These are phyloP conservation scores for Tuber brumale DNA, from an alignment of 495 filamentous ascomycete genomes.

Conservation along the genomic window DNA sequence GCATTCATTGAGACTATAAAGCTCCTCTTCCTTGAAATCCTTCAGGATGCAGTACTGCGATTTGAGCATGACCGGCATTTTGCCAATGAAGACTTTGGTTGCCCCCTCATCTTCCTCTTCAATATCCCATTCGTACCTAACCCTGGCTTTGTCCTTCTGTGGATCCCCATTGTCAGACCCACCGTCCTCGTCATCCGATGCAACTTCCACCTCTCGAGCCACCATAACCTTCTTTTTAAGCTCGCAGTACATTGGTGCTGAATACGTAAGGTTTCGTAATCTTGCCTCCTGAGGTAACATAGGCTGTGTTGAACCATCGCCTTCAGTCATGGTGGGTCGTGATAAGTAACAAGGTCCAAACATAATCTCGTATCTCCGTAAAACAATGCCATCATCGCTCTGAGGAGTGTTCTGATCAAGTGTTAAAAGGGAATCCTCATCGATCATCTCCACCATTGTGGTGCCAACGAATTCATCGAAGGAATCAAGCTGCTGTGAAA, in stretches of 20 bases:
- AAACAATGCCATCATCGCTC: slow-evolving; percentile 68
- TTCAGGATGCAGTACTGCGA: slow-evolving; percentile 85
- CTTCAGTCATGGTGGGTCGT: slow-evolving; percentile 80
- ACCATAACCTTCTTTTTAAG: slow-evolving; percentile 73
- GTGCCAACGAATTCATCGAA: slow-evolving; percentile 93
- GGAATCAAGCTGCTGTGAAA: slow-evolving; percentile 95
- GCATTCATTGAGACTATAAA: slow-evolving; percentile 87
- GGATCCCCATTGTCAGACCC: slow-evolving; percentile 44
- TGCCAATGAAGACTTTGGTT: slow-evolving; percentile 75
- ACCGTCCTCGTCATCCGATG: slow-evolving; percentile 53
- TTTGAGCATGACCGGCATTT: slow-evolving; percentile 95
- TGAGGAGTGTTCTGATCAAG: slow-evolving; percentile 79
- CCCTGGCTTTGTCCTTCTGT: slow-evolving; percentile 51
- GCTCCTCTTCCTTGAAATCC: slow-evolving; percentile 66
- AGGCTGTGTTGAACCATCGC: slow-evolving; percentile 73
- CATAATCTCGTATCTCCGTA: slow-evolving; percentile 86
- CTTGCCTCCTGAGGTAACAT: slow-evolving; percentile 89
- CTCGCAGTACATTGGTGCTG: slow-evolving; percentile 77
- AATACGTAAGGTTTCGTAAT: slow-evolving; percentile 89
- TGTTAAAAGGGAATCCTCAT: slow-evolving; percentile 78
- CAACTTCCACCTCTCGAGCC: slow-evolving; percentile 66
- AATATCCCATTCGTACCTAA: slow-evolving; percentile 41
- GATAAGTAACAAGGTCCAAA: slow-evolving; percentile 81
- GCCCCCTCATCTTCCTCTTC: slow-evolving; percentile 44
- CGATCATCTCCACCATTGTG: slow-evolving; percentile 85